phyloP scores from a whole-genome alignment of 371 early-diverging fungal species.

The Rhizopus delemar region DNA sequence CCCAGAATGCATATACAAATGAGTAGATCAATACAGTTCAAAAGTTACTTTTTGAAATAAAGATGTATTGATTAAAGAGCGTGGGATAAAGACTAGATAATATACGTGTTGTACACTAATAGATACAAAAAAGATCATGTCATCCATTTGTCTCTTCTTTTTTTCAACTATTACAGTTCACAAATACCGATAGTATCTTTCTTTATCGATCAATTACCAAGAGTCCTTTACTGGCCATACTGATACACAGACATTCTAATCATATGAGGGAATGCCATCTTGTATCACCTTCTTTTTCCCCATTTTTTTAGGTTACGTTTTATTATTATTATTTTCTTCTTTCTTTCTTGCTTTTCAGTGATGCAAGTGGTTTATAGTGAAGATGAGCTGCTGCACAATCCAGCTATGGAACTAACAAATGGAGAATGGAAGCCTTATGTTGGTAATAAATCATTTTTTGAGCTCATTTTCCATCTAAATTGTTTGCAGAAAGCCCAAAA shows the following conservation, averaged over 20 bases:
- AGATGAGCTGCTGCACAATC: slow-evolving; percentile 46
- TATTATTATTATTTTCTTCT: background rate
- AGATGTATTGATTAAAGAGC: too few relatives aligned
- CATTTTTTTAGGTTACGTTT: background rate
- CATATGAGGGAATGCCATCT: background rate
- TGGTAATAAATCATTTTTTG: slow-evolving; percentile 26
- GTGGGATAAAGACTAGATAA: too few relatives aligned
- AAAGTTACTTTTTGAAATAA: too few relatives aligned
- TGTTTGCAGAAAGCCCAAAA: slow-evolving; percentile 39
- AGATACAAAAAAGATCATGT: too few relatives aligned
- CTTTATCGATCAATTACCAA: too few relatives aligned
- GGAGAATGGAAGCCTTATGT: slow-evolving; percentile 36
- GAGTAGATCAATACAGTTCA: too few relatives aligned
- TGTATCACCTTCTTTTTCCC: background rate
- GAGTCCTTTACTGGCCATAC: too few relatives aligned
- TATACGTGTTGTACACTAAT: too few relatives aligned
- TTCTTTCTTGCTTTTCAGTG: background rate
- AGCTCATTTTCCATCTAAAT: background rate
- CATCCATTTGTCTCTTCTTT: too few relatives aligned
- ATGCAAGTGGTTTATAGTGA: slow-evolving; percentile 51
- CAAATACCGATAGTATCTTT: too few relatives aligned
- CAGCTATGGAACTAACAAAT: slow-evolving; percentile 40
- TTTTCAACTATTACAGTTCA: too few relatives aligned
- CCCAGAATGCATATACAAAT: too few relatives aligned
- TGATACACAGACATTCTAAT: background rate